Base-by-base conservation (phyloP, 768 basidiomycete genomes). In the Kockovaella imperatae region DNA sequence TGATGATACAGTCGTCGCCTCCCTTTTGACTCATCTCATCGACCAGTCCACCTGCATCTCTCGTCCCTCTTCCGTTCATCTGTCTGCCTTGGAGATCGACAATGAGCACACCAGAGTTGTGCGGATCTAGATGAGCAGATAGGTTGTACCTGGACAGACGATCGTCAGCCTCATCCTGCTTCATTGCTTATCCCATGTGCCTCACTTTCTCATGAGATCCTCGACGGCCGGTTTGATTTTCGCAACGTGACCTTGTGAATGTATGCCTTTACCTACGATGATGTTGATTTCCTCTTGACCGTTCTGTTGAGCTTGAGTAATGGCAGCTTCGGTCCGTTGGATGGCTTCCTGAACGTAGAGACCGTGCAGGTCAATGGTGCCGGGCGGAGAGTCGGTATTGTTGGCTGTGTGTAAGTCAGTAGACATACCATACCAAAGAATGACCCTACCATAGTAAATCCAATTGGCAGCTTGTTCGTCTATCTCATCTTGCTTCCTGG, bases 181-280 rank as follows among this genome's bases (percentile, higher is more conserved):
- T 14, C 21, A 20, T 45, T 15, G 18, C 18, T 11, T 7, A 11
- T n/a, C n/a, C n/a, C n/a, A n/a, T 20, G n/a, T 28, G 32, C 59
- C 65, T 54, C 45, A 66, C 86, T 83, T 87, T 56, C 77, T 74
- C 80, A 93, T 85, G 42, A 93, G 74, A 30, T 84, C 82, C 66
- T 87, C 84, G 42, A 97, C 83, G 5, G 90, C 91, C 26, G 91
- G 93, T 64, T 84, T 89, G 62, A 96, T 77, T 73, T 93, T 97
- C 0, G 86, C 84, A 5, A 79, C 76, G 38, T 83, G 82, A 3
- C 78, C 77, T 23, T 76, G 72, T 15, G 86, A 88, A 70, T 97
- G 93, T 24, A 89, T 74, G 8, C 90, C 90, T 72, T 89, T 93
- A 14, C 90, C 89, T 47, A 93, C 89, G 55, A 97, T 93, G 49